Conservation (phyloP, 83 land plant species). For the Picea abies region DNA sequence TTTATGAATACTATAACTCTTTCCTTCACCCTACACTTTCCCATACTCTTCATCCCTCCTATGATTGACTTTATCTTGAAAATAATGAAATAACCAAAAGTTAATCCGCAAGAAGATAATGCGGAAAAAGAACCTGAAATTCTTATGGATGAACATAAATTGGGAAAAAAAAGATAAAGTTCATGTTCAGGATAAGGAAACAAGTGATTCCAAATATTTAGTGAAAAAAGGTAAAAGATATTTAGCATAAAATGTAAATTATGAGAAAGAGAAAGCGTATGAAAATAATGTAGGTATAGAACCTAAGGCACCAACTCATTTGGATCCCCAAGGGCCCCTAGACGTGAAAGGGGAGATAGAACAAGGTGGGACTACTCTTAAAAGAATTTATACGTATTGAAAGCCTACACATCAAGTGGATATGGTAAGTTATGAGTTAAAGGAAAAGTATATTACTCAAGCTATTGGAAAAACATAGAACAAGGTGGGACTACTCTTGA, state of each 20-base stretch:
- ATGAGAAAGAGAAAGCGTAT: background rate
- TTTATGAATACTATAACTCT: too few species aligned
- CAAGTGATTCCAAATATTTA: background rate
- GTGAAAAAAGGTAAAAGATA: background rate
- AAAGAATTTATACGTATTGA: background rate
- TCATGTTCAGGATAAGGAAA: background rate
- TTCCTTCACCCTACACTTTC: too few species aligned
- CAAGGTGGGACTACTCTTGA: background rate
- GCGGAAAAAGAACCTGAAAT: too few species aligned
- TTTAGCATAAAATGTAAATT: background rate
- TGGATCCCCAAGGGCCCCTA: background rate
- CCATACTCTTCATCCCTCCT: too few species aligned
- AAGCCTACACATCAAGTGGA: background rate
- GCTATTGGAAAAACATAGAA: too few species aligned
- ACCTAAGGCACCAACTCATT: too few species aligned
- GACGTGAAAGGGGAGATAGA: background rate
- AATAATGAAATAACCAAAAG: too few species aligned
- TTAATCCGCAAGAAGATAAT: too few species aligned
- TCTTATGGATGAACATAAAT: background rate
- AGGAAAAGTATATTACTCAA: too few species aligned
- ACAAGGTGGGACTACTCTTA: background rate
- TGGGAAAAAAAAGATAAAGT: background rate
- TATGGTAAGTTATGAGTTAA: background rate
- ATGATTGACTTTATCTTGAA: too few species aligned
- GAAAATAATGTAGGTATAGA: conserved; percentile 4